Percentiles rank a stretch among this genome's conserved stretches.
Conservation (phyloP, 305 asterid genomes). For the Fraxinus baroniana region DNA sequence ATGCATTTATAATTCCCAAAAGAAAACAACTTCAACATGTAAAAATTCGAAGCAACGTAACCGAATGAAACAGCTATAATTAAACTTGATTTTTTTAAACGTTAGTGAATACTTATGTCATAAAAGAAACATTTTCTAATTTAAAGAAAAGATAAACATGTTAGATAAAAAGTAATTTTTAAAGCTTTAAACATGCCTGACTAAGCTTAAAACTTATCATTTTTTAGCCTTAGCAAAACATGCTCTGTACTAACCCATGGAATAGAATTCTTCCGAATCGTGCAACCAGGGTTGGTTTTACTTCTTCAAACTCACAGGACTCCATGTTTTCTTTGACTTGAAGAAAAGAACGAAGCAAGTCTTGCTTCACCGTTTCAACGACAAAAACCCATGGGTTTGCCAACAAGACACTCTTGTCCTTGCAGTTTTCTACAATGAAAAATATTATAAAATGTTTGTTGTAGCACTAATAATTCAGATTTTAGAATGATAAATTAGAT, state of each 20-base stretch:
- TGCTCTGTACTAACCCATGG: slow-evolving; percentile 40
- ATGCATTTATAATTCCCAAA: not conserved
- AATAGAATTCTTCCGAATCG: slow-evolving; percentile 48
- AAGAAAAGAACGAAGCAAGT: slow-evolving; percentile 39
- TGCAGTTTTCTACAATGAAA: slow-evolving; percentile 25
- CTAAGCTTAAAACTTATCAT: not conserved
- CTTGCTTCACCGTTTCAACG: slow-evolving; percentile 38
- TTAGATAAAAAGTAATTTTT: not conserved
- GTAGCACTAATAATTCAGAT: not conserved
- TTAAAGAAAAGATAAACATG: not conserved
- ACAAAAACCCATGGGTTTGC: slow-evolving; percentile 37
- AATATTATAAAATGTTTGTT: not conserved
- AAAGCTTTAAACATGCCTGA: not conserved
- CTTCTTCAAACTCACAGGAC: slow-evolving; percentile 21
- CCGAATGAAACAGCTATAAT: not conserved
- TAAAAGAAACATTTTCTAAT: not conserved
- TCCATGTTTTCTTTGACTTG: slow-evolving; percentile 32
- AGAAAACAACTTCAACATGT: not conserved
- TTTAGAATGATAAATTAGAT: not conserved
- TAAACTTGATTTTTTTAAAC: not conserved
- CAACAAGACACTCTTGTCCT: slow-evolving; percentile 20
- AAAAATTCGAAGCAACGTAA: not conserved
- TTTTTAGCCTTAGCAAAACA: not conserved
- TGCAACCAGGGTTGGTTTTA: slow-evolving; percentile 38
- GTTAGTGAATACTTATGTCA: not conserved